These are phyloP conservation scores for Cetradonia linearis DNA, from an alignment of 495 filamentous ascomycete genomes.

Conservation along the genomic window DNA sequence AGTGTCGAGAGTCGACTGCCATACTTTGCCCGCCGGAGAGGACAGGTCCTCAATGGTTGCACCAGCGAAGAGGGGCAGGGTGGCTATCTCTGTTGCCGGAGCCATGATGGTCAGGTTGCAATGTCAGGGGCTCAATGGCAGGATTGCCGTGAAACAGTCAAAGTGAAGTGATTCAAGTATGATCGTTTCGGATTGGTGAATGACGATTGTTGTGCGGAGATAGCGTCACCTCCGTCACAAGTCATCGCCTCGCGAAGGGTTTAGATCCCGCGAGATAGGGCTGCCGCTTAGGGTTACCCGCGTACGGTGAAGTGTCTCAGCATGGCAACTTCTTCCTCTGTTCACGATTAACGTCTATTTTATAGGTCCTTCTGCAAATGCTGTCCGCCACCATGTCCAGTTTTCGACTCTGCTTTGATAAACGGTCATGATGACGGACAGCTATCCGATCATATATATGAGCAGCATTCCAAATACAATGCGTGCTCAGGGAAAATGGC, in stretches of 20 bases:
- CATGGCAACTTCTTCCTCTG: neutral
- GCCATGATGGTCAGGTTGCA: constrained; percentile 10
- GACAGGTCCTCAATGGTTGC: constrained; percentile 19
- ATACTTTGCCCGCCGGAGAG: constrained; percentile 19
- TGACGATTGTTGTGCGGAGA: neutral
- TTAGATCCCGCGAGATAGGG: neutral
- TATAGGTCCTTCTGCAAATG: neutral
- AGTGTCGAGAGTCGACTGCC: constrained; percentile 17
- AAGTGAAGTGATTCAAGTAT: neutral
- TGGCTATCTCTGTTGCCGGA: constrained; percentile 25
- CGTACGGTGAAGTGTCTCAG: neutral
- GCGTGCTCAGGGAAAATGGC: neutral
- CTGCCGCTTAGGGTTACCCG: neutral
- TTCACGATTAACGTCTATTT: neutral
- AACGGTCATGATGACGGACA: neutral
- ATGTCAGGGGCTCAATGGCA: neutral
- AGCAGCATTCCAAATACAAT: neutral
- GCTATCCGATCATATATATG: neutral
- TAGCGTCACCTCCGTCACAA: neutral
- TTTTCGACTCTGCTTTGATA: neutral
- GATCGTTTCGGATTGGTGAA: neutral
- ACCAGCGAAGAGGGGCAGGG: constrained; percentile 16
- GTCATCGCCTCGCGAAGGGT: neutral
- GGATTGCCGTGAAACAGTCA: neutral
- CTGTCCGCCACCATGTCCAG: neutral